These are phyloP conservation scores for Stereocaulon alpinum DNA, from an alignment of 495 filamentous ascomycete species.

Conservation along the genomic window DNA sequence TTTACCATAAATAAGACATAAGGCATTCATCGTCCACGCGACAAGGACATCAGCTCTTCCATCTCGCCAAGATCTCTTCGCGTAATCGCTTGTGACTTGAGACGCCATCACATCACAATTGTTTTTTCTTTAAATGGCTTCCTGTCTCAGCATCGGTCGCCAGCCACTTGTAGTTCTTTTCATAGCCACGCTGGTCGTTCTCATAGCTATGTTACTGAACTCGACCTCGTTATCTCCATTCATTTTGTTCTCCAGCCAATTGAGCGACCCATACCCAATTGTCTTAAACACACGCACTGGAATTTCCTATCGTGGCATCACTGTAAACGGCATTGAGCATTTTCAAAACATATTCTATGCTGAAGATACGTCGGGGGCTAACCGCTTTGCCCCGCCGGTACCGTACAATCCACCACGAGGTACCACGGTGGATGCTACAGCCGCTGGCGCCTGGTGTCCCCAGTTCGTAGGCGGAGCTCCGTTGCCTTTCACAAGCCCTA, in stretches of 20 bases:
- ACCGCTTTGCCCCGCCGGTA: constrained; percentile 37
- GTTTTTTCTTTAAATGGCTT: neutral
- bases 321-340: constrained; percentile 28
- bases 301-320: constrained; percentile 6
- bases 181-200: neutral
- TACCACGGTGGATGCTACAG: constrained; percentile 30
- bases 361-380: constrained; percentile 31
- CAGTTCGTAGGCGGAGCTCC: constrained; percentile 26
- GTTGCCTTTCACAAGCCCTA: constrained; percentile 27
- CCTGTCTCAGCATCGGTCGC: neutral
- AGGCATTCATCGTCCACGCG: no score
- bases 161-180: neutral
- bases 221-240: neutral
- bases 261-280: neutral
- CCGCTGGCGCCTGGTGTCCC: constrained; percentile 35
- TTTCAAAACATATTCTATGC: constrained; percentile 40
- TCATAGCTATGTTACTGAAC: constrained; percentile 3
- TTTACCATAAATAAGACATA: no score
- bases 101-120: no score
- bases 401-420: constrained; percentile 25
- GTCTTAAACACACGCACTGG: neutral
- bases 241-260: neutral
- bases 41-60: no score
- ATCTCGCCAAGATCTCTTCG: no score
- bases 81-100: no score